Percentiles rank a stretch among this genome's conserved stretches.
Conservation (phyloP, 495 filamentous ascomycete genomes). For the Lasiosphaeria miniovina region DNA sequence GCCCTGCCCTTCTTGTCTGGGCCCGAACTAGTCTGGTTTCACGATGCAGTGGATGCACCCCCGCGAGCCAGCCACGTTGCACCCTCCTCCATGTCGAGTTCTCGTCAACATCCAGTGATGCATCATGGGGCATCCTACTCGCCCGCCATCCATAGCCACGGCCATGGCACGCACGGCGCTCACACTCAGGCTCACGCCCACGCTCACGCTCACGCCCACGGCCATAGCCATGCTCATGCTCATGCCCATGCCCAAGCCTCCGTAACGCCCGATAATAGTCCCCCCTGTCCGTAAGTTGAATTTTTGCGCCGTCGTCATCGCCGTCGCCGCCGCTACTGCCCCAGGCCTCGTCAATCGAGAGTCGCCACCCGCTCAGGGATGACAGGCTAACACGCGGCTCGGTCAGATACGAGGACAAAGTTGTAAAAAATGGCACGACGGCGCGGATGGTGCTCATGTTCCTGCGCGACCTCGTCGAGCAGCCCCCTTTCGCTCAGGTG, state of each 20-base stretch:
- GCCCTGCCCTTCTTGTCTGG: constrained; percentile 24
- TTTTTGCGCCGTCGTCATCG: not conserved
- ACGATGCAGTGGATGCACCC: constrained; percentile 28
- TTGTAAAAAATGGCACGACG: constrained; percentile 28
- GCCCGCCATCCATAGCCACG: constrained; percentile 23
- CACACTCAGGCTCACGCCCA: constrained; percentile 18
- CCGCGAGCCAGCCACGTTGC: constrained; percentile 30
- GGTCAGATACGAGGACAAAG: constrained; percentile 33
- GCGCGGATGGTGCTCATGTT: constrained; percentile 36
- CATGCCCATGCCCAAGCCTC: constrained; percentile 22
- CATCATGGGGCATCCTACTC: constrained; percentile 29
- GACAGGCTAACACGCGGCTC: constrained; percentile 12
- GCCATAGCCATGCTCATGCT: constrained; percentile 21
- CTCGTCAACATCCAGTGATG: constrained; percentile 30
- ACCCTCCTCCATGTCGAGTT: constrained; percentile 32
- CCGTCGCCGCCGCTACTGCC: not conserved
- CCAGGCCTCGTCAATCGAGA: not conserved
- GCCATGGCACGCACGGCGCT: constrained; percentile 11
- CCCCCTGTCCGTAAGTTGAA: constrained; percentile 31
- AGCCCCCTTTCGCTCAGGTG: constrained; percentile 17
- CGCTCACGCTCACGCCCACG: constrained; percentile 11
- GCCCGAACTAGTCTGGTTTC: constrained; percentile 31
- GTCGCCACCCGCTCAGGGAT: no score
- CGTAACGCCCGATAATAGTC: constrained; percentile 19
- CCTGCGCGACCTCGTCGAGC: constrained; percentile 34